Conservation (phyloP, 2,329 filamentous ascomycete species). For the Verticillium albo-atrum region DNA sequence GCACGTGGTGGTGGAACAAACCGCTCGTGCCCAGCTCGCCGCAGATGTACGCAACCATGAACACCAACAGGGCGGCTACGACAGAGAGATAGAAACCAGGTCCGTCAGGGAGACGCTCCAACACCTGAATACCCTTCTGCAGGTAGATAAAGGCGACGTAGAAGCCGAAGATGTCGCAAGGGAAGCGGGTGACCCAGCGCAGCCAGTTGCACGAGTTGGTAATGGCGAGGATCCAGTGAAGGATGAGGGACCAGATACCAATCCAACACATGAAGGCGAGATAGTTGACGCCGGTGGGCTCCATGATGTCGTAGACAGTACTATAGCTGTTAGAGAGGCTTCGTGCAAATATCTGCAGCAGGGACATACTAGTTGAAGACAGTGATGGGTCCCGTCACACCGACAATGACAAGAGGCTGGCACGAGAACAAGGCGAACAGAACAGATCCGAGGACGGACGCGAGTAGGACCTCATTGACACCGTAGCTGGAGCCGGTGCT, state of each 20-base stretch:
- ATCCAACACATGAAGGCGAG: conserved; percentile 92
- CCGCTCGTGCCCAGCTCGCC: conserved; percentile 65
- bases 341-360: neutral
- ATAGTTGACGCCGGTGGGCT: conserved; percentile 72
- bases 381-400: conserved; percentile 87
- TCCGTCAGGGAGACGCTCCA: conserved; percentile 66
- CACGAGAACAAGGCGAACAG: conserved; percentile 77
- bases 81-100: conserved; percentile 75
- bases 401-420: conserved; percentile 86
- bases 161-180: conserved; percentile 91
- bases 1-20: conserved; percentile 69
- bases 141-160: conserved; percentile 91
- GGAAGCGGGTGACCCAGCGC: conserved; percentile 86
- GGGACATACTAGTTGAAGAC: conserved; percentile 76
- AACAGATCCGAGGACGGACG: conserved; percentile 76
- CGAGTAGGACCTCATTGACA: conserved; percentile 85
- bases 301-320: conserved; percentile 86
- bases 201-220: conserved; percentile 85
- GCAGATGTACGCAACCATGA: conserved; percentile 71
- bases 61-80: conserved; percentile 70
- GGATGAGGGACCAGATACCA: conserved; percentile 78
- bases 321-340: conserved; percentile 24
- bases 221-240: conserved; percentile 79
- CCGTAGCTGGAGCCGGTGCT: conserved; percentile 82
- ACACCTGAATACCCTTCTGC: conserved; percentile 84